Evolutionary conservation across 2,329 filamentous ascomycete genomes (phyloP).

Genomic region (Rugonectria rugulosa): DNA sequence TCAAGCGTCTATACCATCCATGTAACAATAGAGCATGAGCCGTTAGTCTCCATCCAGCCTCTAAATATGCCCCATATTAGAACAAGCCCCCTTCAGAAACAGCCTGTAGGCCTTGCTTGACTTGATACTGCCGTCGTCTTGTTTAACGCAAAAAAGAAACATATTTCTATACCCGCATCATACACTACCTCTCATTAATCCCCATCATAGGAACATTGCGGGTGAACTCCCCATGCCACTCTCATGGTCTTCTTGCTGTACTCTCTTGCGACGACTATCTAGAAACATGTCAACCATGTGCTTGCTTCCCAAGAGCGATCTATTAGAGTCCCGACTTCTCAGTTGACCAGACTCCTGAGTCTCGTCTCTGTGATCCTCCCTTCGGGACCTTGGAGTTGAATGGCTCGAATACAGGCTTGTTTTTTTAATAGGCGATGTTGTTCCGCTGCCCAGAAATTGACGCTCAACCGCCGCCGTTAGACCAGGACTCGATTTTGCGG

Average conservation of each 20-base stretch:
- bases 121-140: too few relatives aligned
- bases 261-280: conserved; percentile 54
- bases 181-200: not conserved
- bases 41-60: not conserved
- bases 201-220: conserved; percentile 42
- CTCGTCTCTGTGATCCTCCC: conserved; percentile 24
- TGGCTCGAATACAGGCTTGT: conserved; percentile 10
- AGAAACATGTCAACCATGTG: conserved; percentile 64
- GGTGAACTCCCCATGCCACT: conserved; percentile 39
- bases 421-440: conserved; percentile 13
- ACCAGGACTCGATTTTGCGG: conserved; percentile 41
- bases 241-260: conserved; percentile 43
- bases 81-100: too few relatives aligned
- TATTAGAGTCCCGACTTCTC: conserved; percentile 33
- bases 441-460: conserved; percentile 19
- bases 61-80: too few relatives aligned
- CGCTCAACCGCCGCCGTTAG: conserved; percentile 19
- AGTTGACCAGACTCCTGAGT: not conserved
- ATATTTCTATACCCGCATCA: not conserved
- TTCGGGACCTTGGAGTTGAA: conserved; percentile 7
- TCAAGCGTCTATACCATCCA: not conserved
- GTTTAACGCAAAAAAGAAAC: not conserved
- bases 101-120: too few relatives aligned
- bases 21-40: not conserved
- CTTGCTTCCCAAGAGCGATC: conserved; percentile 53